Percentiles rank a stretch among this genome's conserved stretches.
These are phyloP conservation scores for Alternaria atra DNA, from an alignment of 2,329 filamentous ascomycete genomes.

Conservation along the genomic window DNA sequence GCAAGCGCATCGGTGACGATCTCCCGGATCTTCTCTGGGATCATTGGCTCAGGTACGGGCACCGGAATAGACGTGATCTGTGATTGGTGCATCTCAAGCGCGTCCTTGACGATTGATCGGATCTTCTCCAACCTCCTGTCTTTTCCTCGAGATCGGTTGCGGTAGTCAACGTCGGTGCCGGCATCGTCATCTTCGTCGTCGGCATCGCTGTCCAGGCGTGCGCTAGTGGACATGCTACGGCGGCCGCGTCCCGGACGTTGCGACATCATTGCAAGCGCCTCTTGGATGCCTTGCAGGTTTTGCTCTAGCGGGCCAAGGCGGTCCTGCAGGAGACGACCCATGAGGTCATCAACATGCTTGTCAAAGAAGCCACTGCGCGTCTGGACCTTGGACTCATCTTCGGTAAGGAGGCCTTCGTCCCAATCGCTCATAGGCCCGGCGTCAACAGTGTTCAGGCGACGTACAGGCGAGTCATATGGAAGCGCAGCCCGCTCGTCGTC, in stretches of 20 bases:
- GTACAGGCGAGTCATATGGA: slow-evolving; percentile 66
- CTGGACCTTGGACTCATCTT: slow-evolving; percentile 78
- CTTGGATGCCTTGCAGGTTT: slow-evolving; percentile 78
- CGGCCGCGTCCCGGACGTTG: slow-evolving; percentile 61
- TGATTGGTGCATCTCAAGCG: slow-evolving; percentile 63
- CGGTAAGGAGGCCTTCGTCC: slow-evolving; percentile 84
- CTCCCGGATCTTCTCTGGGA: slow-evolving; percentile 75
- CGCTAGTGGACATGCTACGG: slow-evolving; percentile 72
- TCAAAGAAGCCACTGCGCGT: slow-evolving; percentile 89
- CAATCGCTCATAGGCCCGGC: slow-evolving; percentile 84
- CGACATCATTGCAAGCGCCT: slow-evolving; percentile 69
- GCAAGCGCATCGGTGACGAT: slow-evolving; percentile 70
- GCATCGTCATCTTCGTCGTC: slow-evolving; percentile 88
- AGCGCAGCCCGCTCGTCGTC: slow-evolving; percentile 69
- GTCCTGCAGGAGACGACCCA: slow-evolving; percentile 78
- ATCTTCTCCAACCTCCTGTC: slow-evolving; percentile 88
- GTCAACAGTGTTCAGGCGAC: slow-evolving; percentile 69
- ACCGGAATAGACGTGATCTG: slow-evolving; percentile 35
- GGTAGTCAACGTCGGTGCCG: slow-evolving; percentile 62
- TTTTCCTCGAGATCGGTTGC: slow-evolving; percentile 78
- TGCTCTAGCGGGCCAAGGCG: slow-evolving; percentile 83
- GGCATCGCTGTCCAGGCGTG: slow-evolving; percentile 82
- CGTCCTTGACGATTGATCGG: slow-evolving; percentile 65
- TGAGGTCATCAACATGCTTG: slow-evolving; percentile 84
- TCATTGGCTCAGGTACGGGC: slow-evolving; percentile 38